phyloP scores from a whole-genome alignment of 2,329 filamentous ascomycete species.

The Fusarium verrucosum region DNA sequence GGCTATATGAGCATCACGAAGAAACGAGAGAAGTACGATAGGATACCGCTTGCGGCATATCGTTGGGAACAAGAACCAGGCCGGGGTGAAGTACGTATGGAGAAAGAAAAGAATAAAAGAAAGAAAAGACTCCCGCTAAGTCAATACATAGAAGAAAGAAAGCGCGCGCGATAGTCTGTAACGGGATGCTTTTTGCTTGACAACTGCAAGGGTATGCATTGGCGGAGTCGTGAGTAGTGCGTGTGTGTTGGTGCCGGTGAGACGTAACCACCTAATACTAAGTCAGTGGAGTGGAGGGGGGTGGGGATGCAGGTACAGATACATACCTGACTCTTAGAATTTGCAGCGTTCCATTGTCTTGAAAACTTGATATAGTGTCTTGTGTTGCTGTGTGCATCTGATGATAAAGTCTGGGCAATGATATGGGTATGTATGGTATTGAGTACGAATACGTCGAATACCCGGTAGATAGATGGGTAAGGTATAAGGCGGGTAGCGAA shows the following conservation, averaged over 20 bases:
- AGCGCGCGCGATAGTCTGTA: conserved; percentile 10
- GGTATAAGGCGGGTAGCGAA: neutral
- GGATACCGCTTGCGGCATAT: conserved; percentile 44
- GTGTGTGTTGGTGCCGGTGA: neutral
- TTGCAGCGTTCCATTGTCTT: no score
- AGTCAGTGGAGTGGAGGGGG: conserved; percentile 7
- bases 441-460: conserved; percentile 29
- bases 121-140: conserved; percentile 13
- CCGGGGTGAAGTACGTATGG: conserved; percentile 3
- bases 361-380: neutral
- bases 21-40: conserved; percentile 39
- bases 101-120: conserved; percentile 2
- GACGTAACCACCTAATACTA: conserved; percentile 12
- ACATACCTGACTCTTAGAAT: conserved; percentile 13
- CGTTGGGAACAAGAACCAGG: conserved; percentile 11
- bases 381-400: neutral
- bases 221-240: conserved; percentile 6
- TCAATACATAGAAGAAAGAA: conserved; percentile 1
- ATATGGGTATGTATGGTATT: neutral
- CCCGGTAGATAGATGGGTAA: neutral
- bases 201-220: conserved; percentile 36
- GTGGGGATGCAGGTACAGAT: conserved; percentile 20
- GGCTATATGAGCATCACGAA: conserved; percentile 46
- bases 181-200: conserved; percentile 6
- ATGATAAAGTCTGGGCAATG: neutral